A percentile compares a stretch with the other conserved stretches of the same genome.
phyloP scores from a whole-genome alignment of 108 stramenopile species.

The Parmales sp. region DNA sequence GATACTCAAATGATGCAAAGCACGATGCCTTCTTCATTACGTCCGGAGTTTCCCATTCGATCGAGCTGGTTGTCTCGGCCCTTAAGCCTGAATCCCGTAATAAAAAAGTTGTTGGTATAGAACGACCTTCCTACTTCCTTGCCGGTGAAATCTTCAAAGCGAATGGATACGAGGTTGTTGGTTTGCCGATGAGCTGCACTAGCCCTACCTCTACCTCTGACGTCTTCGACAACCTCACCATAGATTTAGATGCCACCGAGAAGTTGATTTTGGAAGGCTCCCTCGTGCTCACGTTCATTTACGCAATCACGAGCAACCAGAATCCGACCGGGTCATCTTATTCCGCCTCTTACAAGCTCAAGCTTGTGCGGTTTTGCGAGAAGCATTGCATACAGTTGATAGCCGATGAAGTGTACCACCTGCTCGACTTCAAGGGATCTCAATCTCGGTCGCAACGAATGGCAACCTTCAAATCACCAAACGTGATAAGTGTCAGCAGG shows the following conservation, averaged over 20 bases:
- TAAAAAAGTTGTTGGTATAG: constrained; percentile 49
- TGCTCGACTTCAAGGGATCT: constrained; percentile 43
- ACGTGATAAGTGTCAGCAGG: too few species aligned
- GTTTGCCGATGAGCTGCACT: constrained; percentile 39
- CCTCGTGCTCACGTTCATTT: constrained; percentile 39
- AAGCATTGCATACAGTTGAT: constrained; percentile 41
- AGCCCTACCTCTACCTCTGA: constrained; percentile 9
- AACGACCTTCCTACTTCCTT: constrained; percentile 55
- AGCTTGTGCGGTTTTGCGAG: constrained; percentile 34
- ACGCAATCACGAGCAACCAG: constrained; percentile 56
- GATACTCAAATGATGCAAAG: background rate
- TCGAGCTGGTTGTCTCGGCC: constrained; percentile 48
- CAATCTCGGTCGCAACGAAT: too few species aligned
- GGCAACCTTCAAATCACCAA: too few species aligned
- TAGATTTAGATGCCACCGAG: constrained; percentile 33
- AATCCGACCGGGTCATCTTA: constrained; percentile 53
- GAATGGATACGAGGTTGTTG: constrained; percentile 36
- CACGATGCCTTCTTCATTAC: constrained; percentile 43
- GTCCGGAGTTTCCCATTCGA: constrained; percentile 48
- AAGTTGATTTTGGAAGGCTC: constrained; percentile 18
- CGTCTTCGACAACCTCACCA: constrained; percentile 37
- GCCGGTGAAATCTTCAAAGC: constrained; percentile 42
- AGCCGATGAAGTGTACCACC: constrained; percentile 63
- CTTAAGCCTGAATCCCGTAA: constrained; percentile 32
- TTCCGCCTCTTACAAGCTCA: constrained; percentile 32